Conservation (phyloP, 176 grass and related monocot genomes). For the Phragmites australis region DNA sequence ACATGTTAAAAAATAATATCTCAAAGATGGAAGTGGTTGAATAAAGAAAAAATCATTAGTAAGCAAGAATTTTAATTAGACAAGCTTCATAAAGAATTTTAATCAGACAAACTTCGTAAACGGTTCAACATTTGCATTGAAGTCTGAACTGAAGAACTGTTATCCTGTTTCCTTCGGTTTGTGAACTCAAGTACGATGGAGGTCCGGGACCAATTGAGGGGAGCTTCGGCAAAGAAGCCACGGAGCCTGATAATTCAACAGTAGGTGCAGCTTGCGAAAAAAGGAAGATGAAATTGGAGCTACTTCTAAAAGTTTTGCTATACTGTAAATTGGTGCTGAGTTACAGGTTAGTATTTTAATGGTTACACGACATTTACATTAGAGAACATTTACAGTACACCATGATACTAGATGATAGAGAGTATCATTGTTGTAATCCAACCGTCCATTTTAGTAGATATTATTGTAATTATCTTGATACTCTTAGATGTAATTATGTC, state of each 20-base stretch:
- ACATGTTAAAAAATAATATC: not conserved
- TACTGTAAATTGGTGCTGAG: constrained; percentile 23
- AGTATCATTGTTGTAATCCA: too few species aligned
- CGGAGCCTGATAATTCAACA: constrained; percentile 30
- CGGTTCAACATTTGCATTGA: not conserved
- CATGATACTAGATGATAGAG: too few species aligned
- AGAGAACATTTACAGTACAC: too few species aligned
- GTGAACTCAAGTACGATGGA: constrained; percentile 69
- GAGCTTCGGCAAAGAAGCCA: constrained; percentile 1
- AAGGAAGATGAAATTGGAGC: not conserved
- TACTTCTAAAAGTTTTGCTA: not conserved
- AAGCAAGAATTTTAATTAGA: not conserved
- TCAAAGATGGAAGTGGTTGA: not conserved
- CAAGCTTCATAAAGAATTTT: not conserved
- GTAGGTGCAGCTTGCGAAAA: not conserved
- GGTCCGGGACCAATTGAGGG: constrained; percentile 66
- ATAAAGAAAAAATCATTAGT: not conserved
- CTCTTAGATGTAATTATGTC: too few species aligned
- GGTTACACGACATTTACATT: not conserved
- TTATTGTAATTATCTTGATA: too few species aligned
- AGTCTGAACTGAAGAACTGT: constrained; percentile 8
- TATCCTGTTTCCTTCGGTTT: constrained; percentile 51
- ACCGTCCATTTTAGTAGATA: too few species aligned
- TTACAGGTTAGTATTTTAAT: not conserved
- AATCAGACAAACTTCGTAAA: not conserved